Evolutionary conservation across 495 filamentous ascomycete species (phyloP), one percentile per base, ranked within the genome.

Genomic region (Lasiosphaeria hispida): DNA sequence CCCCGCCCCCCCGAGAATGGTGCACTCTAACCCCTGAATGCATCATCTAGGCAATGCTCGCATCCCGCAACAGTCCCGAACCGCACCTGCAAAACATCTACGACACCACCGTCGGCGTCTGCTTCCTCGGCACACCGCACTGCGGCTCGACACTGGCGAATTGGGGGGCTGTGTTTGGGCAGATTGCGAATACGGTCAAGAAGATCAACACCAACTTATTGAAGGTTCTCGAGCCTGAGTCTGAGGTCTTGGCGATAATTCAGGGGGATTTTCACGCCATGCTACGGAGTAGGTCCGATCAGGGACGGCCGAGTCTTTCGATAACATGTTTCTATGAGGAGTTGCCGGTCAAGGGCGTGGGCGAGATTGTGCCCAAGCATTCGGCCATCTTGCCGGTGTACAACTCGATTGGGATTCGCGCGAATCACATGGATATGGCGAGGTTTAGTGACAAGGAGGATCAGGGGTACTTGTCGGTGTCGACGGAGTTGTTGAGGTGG

Each of bases 161-260:
- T 38, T 50, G 48, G 48, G 48, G 30, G 14, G 19, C 48, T 34
- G 48, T 50, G 23, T 50, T 50, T 50, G 48, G 48, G 34, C 48
- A 37, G 30, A 50, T 50, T 14, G 23, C 48, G 6, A 50, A 38
- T 33, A 50, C 48, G 19, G 48, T 50, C 30, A 50, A 50, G 48
- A 39, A 40, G 48, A 52, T 39, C 35, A 52, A 52, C 35, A 52
- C 48, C 8, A 30, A 52, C 33, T 40, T 52, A 15, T 15, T 52
- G 14, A 7, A 15, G 30, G 48, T 52, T 7, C 36, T 52, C n/a
- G 35, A 52, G 36, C 35, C 48, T 15, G 48, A 39, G 48, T 52
- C 48, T 17, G 48, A 52, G 15, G 48, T 52, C 35, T 52, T 52
- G 48, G 48, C 48, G 48, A 52, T 34, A 39, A 52, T 52, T 11